phyloP scores from a whole-genome alignment of 768 basidiomycete species.

The Lactarius sanguifluus region DNA sequence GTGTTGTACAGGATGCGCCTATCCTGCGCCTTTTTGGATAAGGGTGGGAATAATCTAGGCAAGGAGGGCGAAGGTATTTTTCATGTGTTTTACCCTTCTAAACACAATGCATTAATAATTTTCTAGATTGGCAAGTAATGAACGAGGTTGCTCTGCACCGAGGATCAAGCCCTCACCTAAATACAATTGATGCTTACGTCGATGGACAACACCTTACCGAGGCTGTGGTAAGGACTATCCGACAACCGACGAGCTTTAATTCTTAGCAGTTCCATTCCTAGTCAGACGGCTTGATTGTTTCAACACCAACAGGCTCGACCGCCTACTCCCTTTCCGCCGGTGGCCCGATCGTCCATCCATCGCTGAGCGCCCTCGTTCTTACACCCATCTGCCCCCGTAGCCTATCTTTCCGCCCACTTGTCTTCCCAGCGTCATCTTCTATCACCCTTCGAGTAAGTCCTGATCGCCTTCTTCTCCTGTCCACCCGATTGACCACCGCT shows the following conservation, averaged over 20 bases:
- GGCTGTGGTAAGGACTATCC: constrained; percentile 69
- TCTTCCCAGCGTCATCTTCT: constrained; percentile 80
- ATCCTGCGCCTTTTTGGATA: constrained; percentile 73
- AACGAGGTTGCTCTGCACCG: constrained; percentile 94
- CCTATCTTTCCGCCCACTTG: constrained; percentile 86
- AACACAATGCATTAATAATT: constrained; percentile 10
- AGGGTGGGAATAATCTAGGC: constrained; percentile 55
- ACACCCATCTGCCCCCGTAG: constrained; percentile 97
- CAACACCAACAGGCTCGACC: constrained; percentile 95
- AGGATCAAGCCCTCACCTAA: constrained; percentile 87
- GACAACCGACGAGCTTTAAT: constrained; percentile 21
- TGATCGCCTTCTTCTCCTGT: neutral
- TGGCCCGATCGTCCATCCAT: constrained; percentile 94
- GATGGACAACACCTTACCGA: constrained; percentile 95
- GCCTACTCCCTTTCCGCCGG: constrained; percentile 95
- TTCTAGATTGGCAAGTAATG: constrained; percentile 93
- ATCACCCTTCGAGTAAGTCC: constrained; percentile 67
- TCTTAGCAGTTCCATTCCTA: constrained; percentile 36
- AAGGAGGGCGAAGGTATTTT: constrained; percentile 57
- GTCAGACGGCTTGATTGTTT: constrained; percentile 93
- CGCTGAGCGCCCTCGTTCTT: constrained; percentile 82
- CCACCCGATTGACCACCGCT: neutral
- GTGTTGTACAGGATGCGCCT: constrained; percentile 89
- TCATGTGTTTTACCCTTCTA: constrained; percentile 7
- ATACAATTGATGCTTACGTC: constrained; percentile 90